Percentiles rank a stretch among this genome's conserved stretches.
Conservation (phyloP, 129 eudicot species). For the Ambrosia artemisiifolia region DNA sequence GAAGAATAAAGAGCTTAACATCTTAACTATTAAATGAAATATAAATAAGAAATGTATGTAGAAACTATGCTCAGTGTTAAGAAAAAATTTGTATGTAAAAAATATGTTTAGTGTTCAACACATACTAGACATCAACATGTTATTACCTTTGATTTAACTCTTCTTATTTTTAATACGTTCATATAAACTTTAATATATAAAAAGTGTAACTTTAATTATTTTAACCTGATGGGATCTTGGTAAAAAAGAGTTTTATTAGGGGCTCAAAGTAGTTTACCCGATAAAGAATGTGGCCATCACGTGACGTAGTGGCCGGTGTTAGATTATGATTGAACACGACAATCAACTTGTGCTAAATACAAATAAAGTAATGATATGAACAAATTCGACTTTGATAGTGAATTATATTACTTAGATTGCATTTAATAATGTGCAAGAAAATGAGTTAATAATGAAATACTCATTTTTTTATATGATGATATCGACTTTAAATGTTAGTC, state of each 20-base stretch:
- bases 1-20: neutral
- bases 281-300: constrained; percentile 9
- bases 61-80: neutral
- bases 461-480: too few relatives aligned
- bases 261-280: constrained; percentile 8
- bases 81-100: neutral
- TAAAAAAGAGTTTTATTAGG: constrained; percentile 4
- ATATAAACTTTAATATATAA: too few relatives aligned
- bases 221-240: neutral
- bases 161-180: too few relatives aligned
- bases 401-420: too few relatives aligned
- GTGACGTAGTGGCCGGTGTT: neutral
- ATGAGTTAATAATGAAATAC: too few relatives aligned
- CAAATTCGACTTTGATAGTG: too few relatives aligned
- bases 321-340: neutral
- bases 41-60: neutral
- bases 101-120: too few relatives aligned
- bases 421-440: too few relatives aligned
- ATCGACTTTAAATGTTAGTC: too few relatives aligned
- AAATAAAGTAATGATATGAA: neutral
- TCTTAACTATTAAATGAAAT: neutral
- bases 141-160: neutral
- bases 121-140: neutral
- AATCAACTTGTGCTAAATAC: neutral
- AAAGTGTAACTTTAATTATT: neutral